phyloP scores from a whole-genome alignment of 768 basidiomycete genomes.

The Melanogaster broomeanus region DNA sequence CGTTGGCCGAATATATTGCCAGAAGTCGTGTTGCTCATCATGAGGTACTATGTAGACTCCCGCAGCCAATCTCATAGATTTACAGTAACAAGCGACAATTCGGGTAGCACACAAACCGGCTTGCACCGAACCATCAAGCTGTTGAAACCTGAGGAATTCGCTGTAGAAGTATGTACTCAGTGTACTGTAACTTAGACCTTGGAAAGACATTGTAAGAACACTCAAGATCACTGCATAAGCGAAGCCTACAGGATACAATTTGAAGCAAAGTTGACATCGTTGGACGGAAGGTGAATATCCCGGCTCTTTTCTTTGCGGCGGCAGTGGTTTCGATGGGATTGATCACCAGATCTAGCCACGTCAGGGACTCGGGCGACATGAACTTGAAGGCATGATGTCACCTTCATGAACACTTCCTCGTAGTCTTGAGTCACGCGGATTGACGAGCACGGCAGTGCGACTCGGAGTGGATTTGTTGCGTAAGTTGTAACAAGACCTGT shows the following conservation, averaged over 20 bases:
- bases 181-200: constrained; percentile 87
- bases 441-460: too few species aligned
- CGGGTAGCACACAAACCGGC: too few species aligned
- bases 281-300: constrained; percentile 91
- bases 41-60: too few species aligned
- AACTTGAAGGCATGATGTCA: constrained; percentile 28
- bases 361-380: neutral
- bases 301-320: constrained; percentile 93
- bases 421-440: too few species aligned
- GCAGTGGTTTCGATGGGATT: constrained; percentile 86
- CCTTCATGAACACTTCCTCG: constrained; percentile 99
- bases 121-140: constrained; percentile 94
- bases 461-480: too few species aligned
- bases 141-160: too few species aligned
- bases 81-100: too few species aligned
- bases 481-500: too few species aligned
- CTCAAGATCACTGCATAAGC: neutral
- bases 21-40: too few species aligned
- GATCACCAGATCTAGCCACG: constrained; percentile 47
- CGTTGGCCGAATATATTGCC: too few species aligned
- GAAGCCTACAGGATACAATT: constrained; percentile 79
- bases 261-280: constrained; percentile 95
- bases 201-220: constrained; percentile 3
- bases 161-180: too few species aligned
- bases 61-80: too few species aligned